Evolutionary conservation across 495 filamentous ascomycete genomes (phyloP).

Genomic region (Penicillium salamii): DNA sequence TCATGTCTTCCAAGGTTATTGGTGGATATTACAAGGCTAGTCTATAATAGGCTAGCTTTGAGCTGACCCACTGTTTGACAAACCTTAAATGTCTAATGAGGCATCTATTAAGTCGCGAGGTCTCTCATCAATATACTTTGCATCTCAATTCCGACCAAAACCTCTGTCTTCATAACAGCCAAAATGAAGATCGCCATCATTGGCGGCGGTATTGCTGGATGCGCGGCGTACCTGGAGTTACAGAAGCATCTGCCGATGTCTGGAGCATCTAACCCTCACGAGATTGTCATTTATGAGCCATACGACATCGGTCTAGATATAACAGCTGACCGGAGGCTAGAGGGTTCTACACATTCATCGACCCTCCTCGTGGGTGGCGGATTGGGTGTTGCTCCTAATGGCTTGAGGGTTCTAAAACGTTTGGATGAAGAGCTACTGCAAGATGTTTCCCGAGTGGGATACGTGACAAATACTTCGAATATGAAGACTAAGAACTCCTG

Average conservation of each 20-base stretch:
- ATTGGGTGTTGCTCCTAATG: conserved; percentile 14
- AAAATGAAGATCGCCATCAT: conserved; percentile 52
- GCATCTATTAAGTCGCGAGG: conserved; percentile 6
- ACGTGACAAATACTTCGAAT: conserved; percentile 30
- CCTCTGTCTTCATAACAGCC: no score
- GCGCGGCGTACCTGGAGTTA: conserved; percentile 42
- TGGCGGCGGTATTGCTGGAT: conserved; percentile 47
- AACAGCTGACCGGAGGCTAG: conserved; percentile 5
- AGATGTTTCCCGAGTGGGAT: conserved; percentile 30
- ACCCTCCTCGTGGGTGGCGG: conserved; percentile 15
- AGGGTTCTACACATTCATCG: conserved; percentile 10
- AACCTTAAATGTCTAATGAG: neutral
- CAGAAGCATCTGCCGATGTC: conserved; percentile 30
- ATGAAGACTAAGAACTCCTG: conserved; percentile 39
- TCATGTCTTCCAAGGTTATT: neutral
- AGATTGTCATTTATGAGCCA: conserved; percentile 18
- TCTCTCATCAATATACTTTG: neutral
- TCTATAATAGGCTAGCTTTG: conserved; percentile 7
- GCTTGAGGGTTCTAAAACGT: conserved; percentile 11
- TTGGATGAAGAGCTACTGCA: conserved; percentile 19
- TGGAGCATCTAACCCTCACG: conserved; percentile 2
- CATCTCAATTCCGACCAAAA: neutral
- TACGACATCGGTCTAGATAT: conserved; percentile 11
- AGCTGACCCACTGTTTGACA: neutral
- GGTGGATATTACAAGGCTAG: neutral